Evolutionary conservation across 345 rosid species (phyloP).

Genomic region (Rhodamnia rubescens): DNA sequence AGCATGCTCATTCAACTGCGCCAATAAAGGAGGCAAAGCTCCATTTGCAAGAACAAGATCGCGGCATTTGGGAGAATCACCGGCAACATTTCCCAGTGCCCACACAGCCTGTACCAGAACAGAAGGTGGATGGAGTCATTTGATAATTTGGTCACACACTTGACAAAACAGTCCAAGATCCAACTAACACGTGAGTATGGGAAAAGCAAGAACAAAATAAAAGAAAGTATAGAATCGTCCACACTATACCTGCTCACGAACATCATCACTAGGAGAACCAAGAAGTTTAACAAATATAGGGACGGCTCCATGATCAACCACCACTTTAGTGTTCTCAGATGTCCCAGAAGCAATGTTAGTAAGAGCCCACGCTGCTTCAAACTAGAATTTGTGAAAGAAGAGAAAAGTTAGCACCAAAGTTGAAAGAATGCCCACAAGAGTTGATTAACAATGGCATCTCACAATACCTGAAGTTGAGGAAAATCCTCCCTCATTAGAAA

Average conservation of each 20-base stretch:
- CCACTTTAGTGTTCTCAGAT: conserved; percentile 82
- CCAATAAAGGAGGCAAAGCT: conserved; percentile 54
- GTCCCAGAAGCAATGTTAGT: conserved; percentile 89
- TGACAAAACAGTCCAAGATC: background rate
- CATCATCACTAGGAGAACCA: conserved; percentile 55
- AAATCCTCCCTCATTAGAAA: conserved; percentile 77
- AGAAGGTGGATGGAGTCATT: background rate
- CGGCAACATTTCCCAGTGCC: conserved; percentile 91
- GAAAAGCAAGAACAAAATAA: background rate
- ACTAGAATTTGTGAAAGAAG: conserved; percentile 20
- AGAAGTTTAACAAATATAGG: conserved; percentile 73
- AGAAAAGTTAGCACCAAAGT: background rate
- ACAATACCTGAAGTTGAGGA: conserved; percentile 72
- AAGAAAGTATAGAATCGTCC: background rate
- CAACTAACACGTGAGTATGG: background rate
- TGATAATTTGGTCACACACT: background rate
- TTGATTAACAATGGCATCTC: background rate
- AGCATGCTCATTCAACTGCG: conserved; percentile 58
- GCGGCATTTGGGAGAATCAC: conserved; percentile 77
- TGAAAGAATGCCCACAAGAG: background rate
- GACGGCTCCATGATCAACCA: conserved; percentile 81
- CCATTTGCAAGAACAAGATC: conserved; percentile 55
- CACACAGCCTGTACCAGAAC: conserved; percentile 51
- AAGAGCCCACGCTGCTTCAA: conserved; percentile 89
- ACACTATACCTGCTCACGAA: conserved; percentile 65